These are phyloP conservation scores for Pseudoturritis turrita DNA, from an alignment of 345 rosid species.

Conservation along the genomic window DNA sequence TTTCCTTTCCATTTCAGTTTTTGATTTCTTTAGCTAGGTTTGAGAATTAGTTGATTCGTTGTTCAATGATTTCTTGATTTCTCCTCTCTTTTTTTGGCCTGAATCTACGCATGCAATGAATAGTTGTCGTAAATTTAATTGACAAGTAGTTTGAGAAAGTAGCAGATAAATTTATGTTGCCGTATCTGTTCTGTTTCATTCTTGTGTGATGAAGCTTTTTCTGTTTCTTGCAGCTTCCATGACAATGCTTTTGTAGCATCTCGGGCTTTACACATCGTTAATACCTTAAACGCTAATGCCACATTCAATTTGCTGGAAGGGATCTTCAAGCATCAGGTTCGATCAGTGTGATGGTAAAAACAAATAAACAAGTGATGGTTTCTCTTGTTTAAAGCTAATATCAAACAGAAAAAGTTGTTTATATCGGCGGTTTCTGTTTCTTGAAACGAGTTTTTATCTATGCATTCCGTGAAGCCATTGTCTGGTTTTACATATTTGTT, in stretches of 20 bases:
- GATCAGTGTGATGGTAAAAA: background rate
- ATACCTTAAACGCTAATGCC: slow-evolving; percentile 42
- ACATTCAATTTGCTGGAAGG: slow-evolving; percentile 62
- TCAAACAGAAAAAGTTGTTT: background rate
- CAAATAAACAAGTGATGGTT: too few species aligned
- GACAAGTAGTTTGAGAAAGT: background rate
- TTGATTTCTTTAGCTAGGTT: background rate
- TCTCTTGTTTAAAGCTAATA: too few species aligned
- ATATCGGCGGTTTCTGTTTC: background rate
- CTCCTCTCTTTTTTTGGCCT: background rate
- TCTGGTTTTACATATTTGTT: background rate
- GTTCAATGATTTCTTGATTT: background rate
- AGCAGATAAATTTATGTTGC: background rate
- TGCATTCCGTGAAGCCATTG: background rate
- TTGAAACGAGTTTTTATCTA: background rate
- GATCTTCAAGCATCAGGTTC: slow-evolving; percentile 77
- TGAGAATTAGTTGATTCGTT: background rate
- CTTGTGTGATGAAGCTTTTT: background rate
- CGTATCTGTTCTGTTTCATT: background rate
- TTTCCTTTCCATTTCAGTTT: background rate
- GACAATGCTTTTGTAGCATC: slow-evolving; percentile 77
- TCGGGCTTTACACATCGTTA: slow-evolving; percentile 74
- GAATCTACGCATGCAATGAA: background rate
- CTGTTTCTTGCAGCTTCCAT: slow-evolving; percentile 54
- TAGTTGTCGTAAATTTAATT: background rate